Evolutionary conservation across 148 eudicot genomes (phyloP), one percentile per base, ranked within the genome.

Genomic region (Silene conica): DNA sequence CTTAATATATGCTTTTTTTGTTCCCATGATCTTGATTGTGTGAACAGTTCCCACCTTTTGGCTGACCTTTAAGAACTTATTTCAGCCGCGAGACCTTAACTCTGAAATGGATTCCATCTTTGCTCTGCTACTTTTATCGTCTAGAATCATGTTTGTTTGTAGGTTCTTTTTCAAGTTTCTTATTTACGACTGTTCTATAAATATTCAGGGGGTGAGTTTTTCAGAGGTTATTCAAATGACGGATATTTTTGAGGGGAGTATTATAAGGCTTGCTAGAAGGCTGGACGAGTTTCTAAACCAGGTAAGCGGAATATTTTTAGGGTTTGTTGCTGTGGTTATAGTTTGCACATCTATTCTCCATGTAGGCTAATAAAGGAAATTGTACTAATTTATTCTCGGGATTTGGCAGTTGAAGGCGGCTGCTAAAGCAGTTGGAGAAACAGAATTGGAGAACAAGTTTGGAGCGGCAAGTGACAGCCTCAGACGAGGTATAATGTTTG

Each of bases 401-500:
- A 16, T 67, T 82, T 77, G 59, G 31, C 87, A 95, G 97, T 80
- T 95, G 83, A 85, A 83, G 74, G 90, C 85, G 52, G 99, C 99
- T 45, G 99, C 99, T 63, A 82, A 82, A 78, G 99, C 99, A 48
- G 99, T 95, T 21, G 99, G 99, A 73, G 99, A 95, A 78, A 79
- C 78, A 57, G 85, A 83, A 80, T 80, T 95, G 71, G 99, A 92
- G 87, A 82, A 82, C 68, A 95, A 92, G 82, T 95, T 95, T 67
- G 81, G 75, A 23, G 94, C 83, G 1, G 99, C 92, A 3, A 90
- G 99, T 79, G 85, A 86, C 65, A 92, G 97, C 85, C 93, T 95
- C 68, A 96, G 96, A 5, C 97, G 92, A 58, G 99, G 99, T 59
- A 92, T 95, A 72, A 92, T 95, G 97, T 95, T 95, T 81, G 99